phyloP scores from a whole-genome alignment of 73 alveolate genomes.

The Tetrahymena elliotti region DNA sequence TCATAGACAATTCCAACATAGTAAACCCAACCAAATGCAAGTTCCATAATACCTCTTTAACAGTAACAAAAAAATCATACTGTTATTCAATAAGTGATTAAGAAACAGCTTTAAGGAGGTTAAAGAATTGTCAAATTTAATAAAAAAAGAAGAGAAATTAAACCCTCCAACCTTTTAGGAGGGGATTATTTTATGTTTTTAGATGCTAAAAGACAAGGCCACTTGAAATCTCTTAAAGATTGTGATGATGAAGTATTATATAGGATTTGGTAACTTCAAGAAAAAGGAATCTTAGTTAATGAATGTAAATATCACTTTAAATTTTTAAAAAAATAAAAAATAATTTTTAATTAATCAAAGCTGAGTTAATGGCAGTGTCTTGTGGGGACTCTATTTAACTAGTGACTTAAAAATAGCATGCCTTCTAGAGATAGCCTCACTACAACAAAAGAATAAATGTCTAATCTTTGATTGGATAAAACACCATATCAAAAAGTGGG shows the following conservation, averaged over 20 bases:
- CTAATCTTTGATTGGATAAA: not conserved
- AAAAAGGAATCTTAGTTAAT: not conserved
- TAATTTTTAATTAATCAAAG: not conserved
- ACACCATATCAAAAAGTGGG: not conserved
- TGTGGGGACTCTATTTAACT: not conserved
- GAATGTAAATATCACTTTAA: not conserved
- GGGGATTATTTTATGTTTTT: not conserved
- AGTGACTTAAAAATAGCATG: not conserved
- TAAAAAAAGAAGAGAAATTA: not conserved
- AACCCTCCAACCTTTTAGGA: not conserved
- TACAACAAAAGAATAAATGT: not conserved
- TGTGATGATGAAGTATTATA: not conserved
- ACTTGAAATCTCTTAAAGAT: not conserved
- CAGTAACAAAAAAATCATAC: not conserved
- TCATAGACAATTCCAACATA: not conserved
- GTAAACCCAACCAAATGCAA: not conserved
- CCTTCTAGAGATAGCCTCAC: not conserved
- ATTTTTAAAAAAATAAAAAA: not conserved
- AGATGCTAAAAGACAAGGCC: not conserved
- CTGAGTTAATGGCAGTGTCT: not conserved
- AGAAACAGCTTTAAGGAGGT: not conserved
- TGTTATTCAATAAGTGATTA: not conserved
- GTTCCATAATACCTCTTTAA: not conserved
- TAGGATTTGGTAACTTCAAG: not conserved
- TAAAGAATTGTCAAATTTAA: not conserved